phyloP scores from a whole-genome alignment of 2,329 filamentous ascomycete genomes.

The Phaeosphaeria sp. region DNA sequence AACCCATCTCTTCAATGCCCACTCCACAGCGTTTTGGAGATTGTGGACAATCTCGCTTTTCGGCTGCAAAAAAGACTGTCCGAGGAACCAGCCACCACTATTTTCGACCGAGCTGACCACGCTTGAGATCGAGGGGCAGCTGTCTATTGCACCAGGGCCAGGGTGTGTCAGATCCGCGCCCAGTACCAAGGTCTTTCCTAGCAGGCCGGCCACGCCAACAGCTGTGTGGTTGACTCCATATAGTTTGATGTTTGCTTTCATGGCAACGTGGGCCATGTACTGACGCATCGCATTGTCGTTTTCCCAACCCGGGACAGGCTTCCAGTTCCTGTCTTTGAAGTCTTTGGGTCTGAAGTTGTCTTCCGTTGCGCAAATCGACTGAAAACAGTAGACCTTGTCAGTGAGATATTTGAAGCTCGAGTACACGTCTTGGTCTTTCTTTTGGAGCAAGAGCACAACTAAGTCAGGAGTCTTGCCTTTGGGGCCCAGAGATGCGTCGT shows the following conservation, averaged over 20 bases:
- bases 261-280: slow-evolving; percentile 25
- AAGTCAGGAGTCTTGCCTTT: neutral
- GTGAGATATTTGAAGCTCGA: slow-evolving; percentile 18
- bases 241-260: slow-evolving; percentile 40
- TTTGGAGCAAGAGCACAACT: slow-evolving; percentile 4
- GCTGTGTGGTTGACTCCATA: slow-evolving; percentile 28
- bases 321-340: no score
- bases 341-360: neutral
- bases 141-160: slow-evolving; percentile 13
- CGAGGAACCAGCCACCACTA: slow-evolving; percentile 13
- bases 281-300: neutral
- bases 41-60: neutral
- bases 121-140: slow-evolving; percentile 49
- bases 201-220: neutral
- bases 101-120: slow-evolving; percentile 51
- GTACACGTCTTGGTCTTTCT: slow-evolving; percentile 5
- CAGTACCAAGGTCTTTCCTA: slow-evolving; percentile 12
- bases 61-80: neutral
- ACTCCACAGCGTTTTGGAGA: neutral
- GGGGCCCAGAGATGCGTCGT: neutral
- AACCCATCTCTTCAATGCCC: neutral
- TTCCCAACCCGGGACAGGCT: no score
- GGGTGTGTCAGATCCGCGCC: slow-evolving; percentile 53
- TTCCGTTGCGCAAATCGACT: slow-evolving; percentile 4
- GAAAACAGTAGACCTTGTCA: slow-evolving; percentile 19